phyloP scores from a whole-genome alignment of 768 basidiomycete species.

The Kwoniella botswanensis region DNA sequence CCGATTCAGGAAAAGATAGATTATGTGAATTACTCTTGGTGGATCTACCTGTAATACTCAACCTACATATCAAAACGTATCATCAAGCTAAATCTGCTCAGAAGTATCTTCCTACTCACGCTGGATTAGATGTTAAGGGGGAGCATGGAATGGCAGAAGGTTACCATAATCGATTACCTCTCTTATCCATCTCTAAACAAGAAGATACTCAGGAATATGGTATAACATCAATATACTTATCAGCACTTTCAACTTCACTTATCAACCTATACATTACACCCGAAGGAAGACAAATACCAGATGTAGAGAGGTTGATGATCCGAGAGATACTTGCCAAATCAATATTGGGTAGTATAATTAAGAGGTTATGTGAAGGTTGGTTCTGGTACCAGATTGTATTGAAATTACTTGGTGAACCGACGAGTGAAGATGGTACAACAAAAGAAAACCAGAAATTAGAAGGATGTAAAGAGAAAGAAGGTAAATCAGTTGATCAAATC shows the following conservation, averaged over 20 bases:
- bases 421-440: not conserved
- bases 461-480: not conserved
- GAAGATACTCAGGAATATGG: constrained; percentile 15
- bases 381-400: constrained; percentile 77
- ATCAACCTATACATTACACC: constrained; percentile 74
- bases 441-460: not conserved
- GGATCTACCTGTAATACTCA: constrained; percentile 41
- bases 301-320: constrained; percentile 73
- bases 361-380: constrained; percentile 83
- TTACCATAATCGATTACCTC: constrained; percentile 43
- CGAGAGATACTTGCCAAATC: constrained; percentile 83
- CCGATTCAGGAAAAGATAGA: constrained; percentile 24
- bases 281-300: constrained; percentile 72
- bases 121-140: not conserved
- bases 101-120: not conserved
- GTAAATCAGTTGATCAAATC: constrained; percentile 3
- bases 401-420: constrained; percentile 65
- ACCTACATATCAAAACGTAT: constrained; percentile 37
- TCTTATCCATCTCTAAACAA: constrained; percentile 24
- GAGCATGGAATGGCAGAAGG: constrained; percentile 1
- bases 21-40: constrained; percentile 38
- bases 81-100: constrained; percentile 25
- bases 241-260: constrained; percentile 68
- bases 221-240: constrained; percentile 45
- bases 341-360: constrained; percentile 65